Percentiles rank a stretch among this genome's conserved stretches.
Conservation (phyloP, 306 rosid genomes). For the Echinosophora koreensis region DNA sequence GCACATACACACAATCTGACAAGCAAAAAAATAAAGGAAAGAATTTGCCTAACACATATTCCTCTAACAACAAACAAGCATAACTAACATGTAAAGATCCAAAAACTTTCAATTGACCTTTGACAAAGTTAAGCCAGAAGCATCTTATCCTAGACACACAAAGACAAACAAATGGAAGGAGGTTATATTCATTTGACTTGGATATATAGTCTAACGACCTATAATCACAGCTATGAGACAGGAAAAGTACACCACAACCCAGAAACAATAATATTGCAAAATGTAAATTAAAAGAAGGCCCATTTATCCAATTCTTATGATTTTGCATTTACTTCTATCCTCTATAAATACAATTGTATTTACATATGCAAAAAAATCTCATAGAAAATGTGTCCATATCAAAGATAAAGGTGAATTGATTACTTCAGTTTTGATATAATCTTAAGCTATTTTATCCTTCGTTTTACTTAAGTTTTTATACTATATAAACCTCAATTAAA, state of each 20-base stretch:
- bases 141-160: background rate
- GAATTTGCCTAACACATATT: background rate
- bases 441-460: background rate
- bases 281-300: background rate
- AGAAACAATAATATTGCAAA: background rate
- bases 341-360: too few species aligned
- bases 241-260: background rate
- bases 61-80: background rate
- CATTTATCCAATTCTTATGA: background rate
- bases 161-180: background rate
- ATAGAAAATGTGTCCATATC: too few species aligned
- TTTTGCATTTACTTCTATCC: too few species aligned
- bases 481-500: too few species aligned
- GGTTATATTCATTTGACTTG: background rate
- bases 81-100: background rate
- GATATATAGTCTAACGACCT: background rate
- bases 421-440: background rate
- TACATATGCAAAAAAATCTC: too few species aligned
- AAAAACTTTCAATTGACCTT: too few species aligned
- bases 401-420: too few species aligned
- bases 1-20: slow-evolving; percentile 14
- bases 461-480: background rate
- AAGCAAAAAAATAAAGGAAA: background rate
- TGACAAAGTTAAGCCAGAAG: too few species aligned
- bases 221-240: background rate